Evolutionary conservation across 495 filamentous ascomycete species (phyloP), one percentile per base, ranked within the genome.

Genomic region (Evansstolkia leycettana): DNA sequence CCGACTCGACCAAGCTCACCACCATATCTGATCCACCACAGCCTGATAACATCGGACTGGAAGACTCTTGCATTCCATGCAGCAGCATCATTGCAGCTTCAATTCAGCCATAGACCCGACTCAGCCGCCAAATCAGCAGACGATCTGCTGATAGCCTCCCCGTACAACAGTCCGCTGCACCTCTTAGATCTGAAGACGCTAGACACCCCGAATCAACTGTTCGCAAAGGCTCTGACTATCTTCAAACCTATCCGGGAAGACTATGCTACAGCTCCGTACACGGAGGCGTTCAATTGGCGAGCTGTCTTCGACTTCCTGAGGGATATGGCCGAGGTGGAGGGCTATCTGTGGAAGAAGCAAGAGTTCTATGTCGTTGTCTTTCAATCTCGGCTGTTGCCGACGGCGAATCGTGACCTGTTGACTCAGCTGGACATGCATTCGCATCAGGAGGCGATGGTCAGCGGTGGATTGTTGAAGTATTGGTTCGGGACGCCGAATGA

Each of bases 401-500:
- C 64, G 7, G 77, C 73, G 0, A 71, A 82, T 41, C 66, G 68
- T 35, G 65, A 69, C 4, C 60, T 76, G 19, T 60, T 94, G 10
- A 70, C 72, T 33, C 60, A 60, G 12, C 57, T 93, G 38, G 87
- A 94, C 53, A 72, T 72, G 44, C 69, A 71, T 30, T 81, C 83
- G 9, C 86, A 92, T 47, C 64, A 65, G 17, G 84, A 93, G 55
- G 87, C 87, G 8, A 76, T 71, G 3, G 64, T 64, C 23, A 80
- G 76, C 43, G 85, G 84, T 1, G 86, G 87, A n/a, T 66, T 94
- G 48, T 59, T 93, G 47, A 90, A 92, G 72, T 87, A 88, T 59
- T 90, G 84, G 83, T 88, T 82, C 51, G 81, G 81, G 10, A 55
- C 53, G 18, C 80, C 80, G 20, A 72, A 85, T 58, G 62, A 51